phyloP scores from a whole-genome alignment of 2,329 filamentous ascomycete species.

The Seiridium cupressi region DNA sequence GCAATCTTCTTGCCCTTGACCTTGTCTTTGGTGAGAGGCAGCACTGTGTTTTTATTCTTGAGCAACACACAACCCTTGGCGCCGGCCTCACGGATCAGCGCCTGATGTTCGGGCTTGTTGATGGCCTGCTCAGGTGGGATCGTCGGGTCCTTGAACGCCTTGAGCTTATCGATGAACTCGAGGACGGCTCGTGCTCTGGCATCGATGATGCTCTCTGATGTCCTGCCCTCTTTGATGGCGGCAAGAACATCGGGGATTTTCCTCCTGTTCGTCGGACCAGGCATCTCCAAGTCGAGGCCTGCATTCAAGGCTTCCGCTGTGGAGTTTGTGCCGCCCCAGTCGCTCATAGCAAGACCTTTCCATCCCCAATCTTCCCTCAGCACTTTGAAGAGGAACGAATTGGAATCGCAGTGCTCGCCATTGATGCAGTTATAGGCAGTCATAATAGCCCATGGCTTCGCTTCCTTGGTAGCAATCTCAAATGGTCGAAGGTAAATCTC shows the following conservation, averaged over 20 bases:
- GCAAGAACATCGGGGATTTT: conserved; percentile 20
- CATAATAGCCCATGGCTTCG: conserved; percentile 43
- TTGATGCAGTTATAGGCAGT: conserved; percentile 47
- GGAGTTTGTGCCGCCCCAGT: conserved; percentile 40
- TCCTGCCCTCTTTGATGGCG: conserved; percentile 17
- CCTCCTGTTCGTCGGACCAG: conserved; percentile 18
- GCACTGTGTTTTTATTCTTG: conserved; percentile 56
- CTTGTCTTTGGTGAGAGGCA: conserved; percentile 49
- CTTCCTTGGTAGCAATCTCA: conserved; percentile 40
- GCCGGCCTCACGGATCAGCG: conserved; percentile 50
- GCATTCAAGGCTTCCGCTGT: conserved; percentile 29
- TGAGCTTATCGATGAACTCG: conserved; percentile 24
- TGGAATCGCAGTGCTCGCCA: conserved; percentile 40
- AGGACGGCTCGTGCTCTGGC: conserved; percentile 28
- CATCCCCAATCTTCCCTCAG: conserved; percentile 43
- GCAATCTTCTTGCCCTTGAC: conserved; percentile 22
- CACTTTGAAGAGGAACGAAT: conserved; percentile 35
- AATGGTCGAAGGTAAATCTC: conserved; percentile 39
- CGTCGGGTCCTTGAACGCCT: conserved; percentile 14
- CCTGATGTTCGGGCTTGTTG: conserved; percentile 28
- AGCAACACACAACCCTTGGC: conserved; percentile 61
- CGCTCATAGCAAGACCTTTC: conserved; percentile 44
- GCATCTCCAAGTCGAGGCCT: conserved; percentile 28
- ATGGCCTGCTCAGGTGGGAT: conserved; percentile 25
- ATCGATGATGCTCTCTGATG: conserved; percentile 20